Evolutionary conservation across 2,329 filamentous ascomycete genomes (phyloP), one percentile per base, ranked within the genome.

Genomic region (Elsinoe arachidis): DNA sequence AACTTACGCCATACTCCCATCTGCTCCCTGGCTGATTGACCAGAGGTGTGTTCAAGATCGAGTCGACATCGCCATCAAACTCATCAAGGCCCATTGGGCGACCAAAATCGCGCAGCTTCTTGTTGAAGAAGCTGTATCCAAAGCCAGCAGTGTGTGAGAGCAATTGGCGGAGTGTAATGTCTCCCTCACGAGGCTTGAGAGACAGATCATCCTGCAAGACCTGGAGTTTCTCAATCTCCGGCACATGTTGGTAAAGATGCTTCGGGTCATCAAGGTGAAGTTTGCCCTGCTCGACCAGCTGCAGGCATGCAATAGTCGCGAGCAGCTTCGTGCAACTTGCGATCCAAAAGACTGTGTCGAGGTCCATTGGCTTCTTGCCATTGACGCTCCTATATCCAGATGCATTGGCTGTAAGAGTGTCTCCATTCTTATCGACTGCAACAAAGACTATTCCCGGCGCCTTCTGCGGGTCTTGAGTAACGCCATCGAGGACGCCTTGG

Each of bases 21-120:
- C 72, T 72, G 21, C 78, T 75, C 0, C 84, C 84, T 0, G 85
- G 84, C 61, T 87, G 82, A 61, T 84, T 82, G 1, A 86, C 66
- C 14, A 88, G 67, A 0, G 83, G 80, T 58, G 69, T 67, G 11
- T 70, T 65, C 35, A 76, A 63, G 43, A 85, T 71, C 21, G 81
- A 82, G 33, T 74, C 72, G 14, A 76, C 64, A 5, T 79, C 72
- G 0, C 79, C 78, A 0, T 76, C 77, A 63, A 85, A 81, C 64
- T 85, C 83, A 57, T 85, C 80, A 3, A 77, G 64, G 0, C 81
- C 80, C 0, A 71, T 68, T 0, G 81, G 81, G 11, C 73, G 69
- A 1, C 69, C 70, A 67, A 69, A 70, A 23, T 72, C 68, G n/a
- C 66, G 65, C 0, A 77, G 67, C 44, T 72, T 70, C 7, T 69